phyloP scores from a whole-genome alignment of 2,329 filamentous ascomycete species.

The Colletotrichum phormii region DNA sequence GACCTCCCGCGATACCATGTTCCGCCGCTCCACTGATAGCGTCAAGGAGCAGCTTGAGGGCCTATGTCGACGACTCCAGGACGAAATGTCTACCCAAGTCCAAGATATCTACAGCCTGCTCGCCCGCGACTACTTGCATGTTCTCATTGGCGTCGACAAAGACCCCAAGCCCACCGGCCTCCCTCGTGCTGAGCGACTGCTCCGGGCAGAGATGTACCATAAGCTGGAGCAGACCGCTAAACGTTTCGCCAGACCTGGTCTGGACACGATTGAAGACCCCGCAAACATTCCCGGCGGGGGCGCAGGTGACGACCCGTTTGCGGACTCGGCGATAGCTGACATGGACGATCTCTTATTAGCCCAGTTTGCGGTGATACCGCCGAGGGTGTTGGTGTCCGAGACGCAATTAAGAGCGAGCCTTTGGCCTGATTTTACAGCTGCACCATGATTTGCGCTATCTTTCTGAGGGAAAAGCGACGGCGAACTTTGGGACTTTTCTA shows the following conservation, averaged over 20 bases:
- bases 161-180: not conserved
- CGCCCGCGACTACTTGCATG: conserved; percentile 27
- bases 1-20: conserved; percentile 35
- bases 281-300: too few relatives aligned
- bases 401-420: not conserved
- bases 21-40: conserved; percentile 32
- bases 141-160: conserved; percentile 17
- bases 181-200: conserved; percentile 9
- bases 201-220: not conserved
- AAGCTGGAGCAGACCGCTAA: not conserved
- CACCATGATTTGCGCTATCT: not conserved
- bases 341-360: not conserved
- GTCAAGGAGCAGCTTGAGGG: conserved; percentile 38
- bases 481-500: not conserved
- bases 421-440: not conserved
- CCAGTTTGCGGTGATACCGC: not conserved
- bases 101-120: conserved; percentile 29
- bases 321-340: not conserved
- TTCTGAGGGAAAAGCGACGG: not conserved
- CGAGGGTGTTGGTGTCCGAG: not conserved
- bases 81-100: conserved; percentile 7
- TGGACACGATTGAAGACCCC: not conserved
- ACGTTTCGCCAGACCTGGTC: not conserved
- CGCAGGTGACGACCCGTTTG: not conserved
- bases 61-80: conserved; percentile 7